Conservation (phyloP, 208 protist species). For the Trypanosoma melophagium region DNA sequence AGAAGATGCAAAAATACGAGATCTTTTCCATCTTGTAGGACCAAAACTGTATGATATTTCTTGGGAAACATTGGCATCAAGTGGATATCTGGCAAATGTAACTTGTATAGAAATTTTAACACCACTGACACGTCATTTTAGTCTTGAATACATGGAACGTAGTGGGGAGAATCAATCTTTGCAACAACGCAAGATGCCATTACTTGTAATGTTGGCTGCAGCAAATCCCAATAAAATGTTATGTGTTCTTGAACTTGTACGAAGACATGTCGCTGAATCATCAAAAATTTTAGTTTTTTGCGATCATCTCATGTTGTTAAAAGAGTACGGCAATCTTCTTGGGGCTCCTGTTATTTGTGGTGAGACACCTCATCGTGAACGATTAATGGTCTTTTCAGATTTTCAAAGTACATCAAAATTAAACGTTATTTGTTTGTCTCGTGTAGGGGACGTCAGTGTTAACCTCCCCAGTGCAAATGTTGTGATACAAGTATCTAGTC, state of each 20-base stretch:
- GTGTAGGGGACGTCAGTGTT: slow-evolving; percentile 97
- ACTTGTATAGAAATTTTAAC: slow-evolving; percentile 98
- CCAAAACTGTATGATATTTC: slow-evolving; percentile 99
- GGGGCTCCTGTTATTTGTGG: slow-evolving; percentile 93
- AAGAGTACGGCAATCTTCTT: slow-evolving; percentile 93
- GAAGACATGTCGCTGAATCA: slow-evolving; percentile 85
- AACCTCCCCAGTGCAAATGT: slow-evolving; percentile 99
- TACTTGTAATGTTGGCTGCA: slow-evolving; percentile 76
- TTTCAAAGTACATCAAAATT: slow-evolving; percentile 90
- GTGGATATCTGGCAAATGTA: slow-evolving; percentile 97
- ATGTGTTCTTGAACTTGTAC: slow-evolving; percentile 91
- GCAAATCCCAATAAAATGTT: slow-evolving; percentile 91
- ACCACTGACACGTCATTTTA: slow-evolving; percentile 97
- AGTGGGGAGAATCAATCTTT: slow-evolving; percentile 28
- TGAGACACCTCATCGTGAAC: slow-evolving; percentile 88
- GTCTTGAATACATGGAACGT: slow-evolving; percentile 82
- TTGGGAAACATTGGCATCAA: slow-evolving; percentile 96
- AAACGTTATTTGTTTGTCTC: slow-evolving; percentile 97
- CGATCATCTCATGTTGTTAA: slow-evolving; percentile 96
- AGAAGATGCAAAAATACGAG: slow-evolving; percentile 98
- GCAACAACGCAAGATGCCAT: slow-evolving; percentile 34
- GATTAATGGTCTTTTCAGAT: slow-evolving; percentile 92
- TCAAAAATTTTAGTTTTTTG: slow-evolving; percentile 99
- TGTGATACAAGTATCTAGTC: slow-evolving; percentile 98
- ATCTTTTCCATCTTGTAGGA: slow-evolving; percentile 98